These are phyloP conservation scores for Fusarium verticillioides DNA, from an alignment of 2,329 filamentous ascomycete species.

Conservation along the genomic window DNA sequence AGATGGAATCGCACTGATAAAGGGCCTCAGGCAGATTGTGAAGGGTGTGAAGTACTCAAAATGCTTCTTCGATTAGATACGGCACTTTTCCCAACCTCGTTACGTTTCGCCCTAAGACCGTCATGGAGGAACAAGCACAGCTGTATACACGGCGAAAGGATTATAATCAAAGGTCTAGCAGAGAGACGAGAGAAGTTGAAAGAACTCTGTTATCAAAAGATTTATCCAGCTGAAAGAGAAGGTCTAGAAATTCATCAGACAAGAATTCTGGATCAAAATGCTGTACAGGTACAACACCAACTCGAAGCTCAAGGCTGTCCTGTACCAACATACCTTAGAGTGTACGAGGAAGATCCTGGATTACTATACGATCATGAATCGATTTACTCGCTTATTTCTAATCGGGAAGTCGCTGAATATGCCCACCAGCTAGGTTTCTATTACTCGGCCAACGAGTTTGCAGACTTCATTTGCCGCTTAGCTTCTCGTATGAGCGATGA, in stretches of 20 bases:
- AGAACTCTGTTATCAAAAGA: fast-evolving
- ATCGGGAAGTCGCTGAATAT: not conserved
- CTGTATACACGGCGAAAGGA: too few species aligned
- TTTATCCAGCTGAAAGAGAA: fast-evolving
- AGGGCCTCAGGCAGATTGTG: too few species aligned
- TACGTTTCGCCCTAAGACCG: too few species aligned
- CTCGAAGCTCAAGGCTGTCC: fast-evolving
- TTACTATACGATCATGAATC: too few species aligned
- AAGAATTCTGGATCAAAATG: not conserved
- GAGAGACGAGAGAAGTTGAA: not conserved
- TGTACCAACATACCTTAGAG: fast-evolving
- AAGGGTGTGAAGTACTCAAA: too few species aligned
- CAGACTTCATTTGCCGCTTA: not conserved
- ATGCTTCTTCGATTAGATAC: too few species aligned
- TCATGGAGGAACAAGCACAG: too few species aligned
- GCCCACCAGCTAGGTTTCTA: fast-evolving
- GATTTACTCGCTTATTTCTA: too few species aligned
- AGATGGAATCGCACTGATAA: too few species aligned
- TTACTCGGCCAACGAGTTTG: fast-evolving
- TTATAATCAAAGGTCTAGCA: not conserved
- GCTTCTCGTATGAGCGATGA: not conserved
- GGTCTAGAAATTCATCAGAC: fast-evolving
- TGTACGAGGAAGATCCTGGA: too few species aligned
- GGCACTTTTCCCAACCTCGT: too few species aligned
- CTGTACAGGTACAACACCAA: fast-evolving